Evolutionary conservation across 176 grass and related monocot species (phyloP).

Genomic region (Elaeis guineensis): DNA sequence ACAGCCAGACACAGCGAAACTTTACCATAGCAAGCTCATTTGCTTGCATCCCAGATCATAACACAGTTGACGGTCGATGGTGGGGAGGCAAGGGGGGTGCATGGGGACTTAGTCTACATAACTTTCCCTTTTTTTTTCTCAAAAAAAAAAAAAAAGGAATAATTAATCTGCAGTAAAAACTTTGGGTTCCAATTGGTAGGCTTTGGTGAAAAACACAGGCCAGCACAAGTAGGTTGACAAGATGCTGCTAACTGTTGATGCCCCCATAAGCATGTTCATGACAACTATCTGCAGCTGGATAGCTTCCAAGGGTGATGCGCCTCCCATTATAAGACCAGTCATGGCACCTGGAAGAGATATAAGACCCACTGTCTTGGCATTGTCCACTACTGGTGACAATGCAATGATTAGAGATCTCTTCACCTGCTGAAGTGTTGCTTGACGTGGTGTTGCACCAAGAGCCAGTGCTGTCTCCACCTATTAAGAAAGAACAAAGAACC

Average conservation of each 20-base stretch:
- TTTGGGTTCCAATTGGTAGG: conserved; percentile 56
- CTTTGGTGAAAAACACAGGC: conserved; percentile 77
- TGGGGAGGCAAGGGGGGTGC: no score
- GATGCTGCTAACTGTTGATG: conserved; percentile 75
- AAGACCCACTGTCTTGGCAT: conserved; percentile 65
- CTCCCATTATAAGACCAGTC: conserved; percentile 78
- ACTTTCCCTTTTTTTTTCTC: no score
- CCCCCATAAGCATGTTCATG: conserved; percentile 80
- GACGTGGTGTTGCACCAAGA: conserved; percentile 66
- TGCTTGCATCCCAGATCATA: no score
- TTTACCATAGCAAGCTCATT: no score
- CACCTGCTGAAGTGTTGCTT: conserved; percentile 70
- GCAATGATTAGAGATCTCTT: conserved; percentile 46
- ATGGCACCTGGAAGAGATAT: conserved; percentile 72
- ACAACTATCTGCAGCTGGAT: conserved; percentile 85
- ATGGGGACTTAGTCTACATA: no score
- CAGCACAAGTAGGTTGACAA: conserved; percentile 77
- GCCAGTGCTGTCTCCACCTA: conserved; percentile 86
- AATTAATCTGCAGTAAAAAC: conserved; percentile 40
- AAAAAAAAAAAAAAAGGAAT: no score
- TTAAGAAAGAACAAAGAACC: background rate
- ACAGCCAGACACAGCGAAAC: no score
- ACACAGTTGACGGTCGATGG: no score
- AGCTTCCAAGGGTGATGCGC: conserved; percentile 61
- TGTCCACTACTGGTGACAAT: conserved; percentile 51